phyloP scores from a whole-genome alignment of 306 rosid species.

The Potentilla sterilis region DNA sequence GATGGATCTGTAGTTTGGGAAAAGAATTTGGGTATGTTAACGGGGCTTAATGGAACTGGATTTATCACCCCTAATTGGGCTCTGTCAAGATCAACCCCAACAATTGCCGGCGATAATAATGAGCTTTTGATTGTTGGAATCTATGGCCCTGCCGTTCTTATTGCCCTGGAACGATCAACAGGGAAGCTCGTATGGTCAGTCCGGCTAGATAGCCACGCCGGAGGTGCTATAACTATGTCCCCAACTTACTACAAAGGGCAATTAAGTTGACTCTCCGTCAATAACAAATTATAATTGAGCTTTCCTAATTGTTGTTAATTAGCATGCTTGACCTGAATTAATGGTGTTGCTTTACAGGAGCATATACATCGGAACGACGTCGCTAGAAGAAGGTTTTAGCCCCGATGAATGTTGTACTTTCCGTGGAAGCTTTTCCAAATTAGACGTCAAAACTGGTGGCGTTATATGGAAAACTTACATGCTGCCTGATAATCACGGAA shows the following conservation, averaged over 20 bases:
- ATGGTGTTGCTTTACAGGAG: slow-evolving; percentile 12
- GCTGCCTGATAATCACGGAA: slow-evolving; percentile 48
- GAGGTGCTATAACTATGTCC: slow-evolving; percentile 50
- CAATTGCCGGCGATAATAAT: slow-evolving; percentile 23
- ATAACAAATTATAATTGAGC: background rate
- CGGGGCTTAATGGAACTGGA: slow-evolving; percentile 36
- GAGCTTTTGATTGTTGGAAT: slow-evolving; percentile 38
- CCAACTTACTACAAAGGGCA: slow-evolving; percentile 60
- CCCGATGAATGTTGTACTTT: slow-evolving; percentile 49
- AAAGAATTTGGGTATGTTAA: slow-evolving; percentile 28
- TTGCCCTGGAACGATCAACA: slow-evolving; percentile 42
- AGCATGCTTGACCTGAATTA: background rate
- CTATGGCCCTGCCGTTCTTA: slow-evolving; percentile 53
- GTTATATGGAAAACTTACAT: slow-evolving; percentile 52
- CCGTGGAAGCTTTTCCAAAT: slow-evolving; percentile 51
- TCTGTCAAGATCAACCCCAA: slow-evolving; percentile 54
- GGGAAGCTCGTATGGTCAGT: slow-evolving; percentile 54
- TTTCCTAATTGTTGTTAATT: background rate
- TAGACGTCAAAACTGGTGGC: slow-evolving; percentile 33
- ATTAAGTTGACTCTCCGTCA: slow-evolving; percentile 22
- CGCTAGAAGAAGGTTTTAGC: slow-evolving; percentile 35
- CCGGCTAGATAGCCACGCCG: slow-evolving; percentile 28
- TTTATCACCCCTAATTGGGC: slow-evolving; percentile 33
- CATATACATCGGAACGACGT: slow-evolving; percentile 39
- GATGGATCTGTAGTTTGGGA: slow-evolving; percentile 33